These are phyloP conservation scores for Candida yuanshanica DNA, from an alignment of 805 yeast species.

Conservation along the genomic window DNA sequence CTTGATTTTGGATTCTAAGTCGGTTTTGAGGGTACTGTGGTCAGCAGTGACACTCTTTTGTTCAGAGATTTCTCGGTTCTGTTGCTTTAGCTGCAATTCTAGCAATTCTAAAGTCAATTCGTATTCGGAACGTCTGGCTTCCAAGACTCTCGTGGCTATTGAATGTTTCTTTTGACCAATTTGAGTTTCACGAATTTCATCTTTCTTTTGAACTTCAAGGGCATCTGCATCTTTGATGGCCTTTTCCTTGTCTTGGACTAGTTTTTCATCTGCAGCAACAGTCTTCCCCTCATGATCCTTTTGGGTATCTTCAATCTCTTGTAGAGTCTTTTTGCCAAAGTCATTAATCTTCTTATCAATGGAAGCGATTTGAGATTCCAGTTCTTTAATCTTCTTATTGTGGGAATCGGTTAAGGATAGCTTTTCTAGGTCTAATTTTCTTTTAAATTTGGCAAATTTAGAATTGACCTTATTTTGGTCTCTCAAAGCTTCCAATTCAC, in stretches of 20 bases:
- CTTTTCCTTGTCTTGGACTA: constrained; percentile 14
- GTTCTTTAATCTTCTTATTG: constrained; percentile 12
- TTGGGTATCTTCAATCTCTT: constrained; percentile 17
- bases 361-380: constrained; percentile 17
- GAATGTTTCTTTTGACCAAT: constrained; percentile 19
- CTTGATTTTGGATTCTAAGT: constrained; percentile 16
- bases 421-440: constrained; percentile 21
- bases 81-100: constrained; percentile 21
- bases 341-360: constrained; percentile 17
- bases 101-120: constrained; percentile 19
- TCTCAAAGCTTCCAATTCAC: constrained; percentile 20
- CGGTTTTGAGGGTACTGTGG: constrained; percentile 13
- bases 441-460: constrained; percentile 22
- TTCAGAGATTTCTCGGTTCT: constrained; percentile 19
- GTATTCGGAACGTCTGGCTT: constrained; percentile 24
- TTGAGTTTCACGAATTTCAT: constrained; percentile 16
- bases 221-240: constrained; percentile 13
- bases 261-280: constrained; percentile 16
- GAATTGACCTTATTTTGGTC: constrained; percentile 22
- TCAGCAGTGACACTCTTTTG: constrained; percentile 15
- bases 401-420: constrained; percentile 14
- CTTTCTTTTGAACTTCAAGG: constrained; percentile 12
- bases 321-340: constrained; percentile 17
- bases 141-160: constrained; percentile 20
- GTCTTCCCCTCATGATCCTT: constrained; percentile 10